Percentiles rank a stretch among this genome's conserved stretches.
Conservation (phyloP, 108 stramenopile species). For the Cyclotella cryptica region DNA sequence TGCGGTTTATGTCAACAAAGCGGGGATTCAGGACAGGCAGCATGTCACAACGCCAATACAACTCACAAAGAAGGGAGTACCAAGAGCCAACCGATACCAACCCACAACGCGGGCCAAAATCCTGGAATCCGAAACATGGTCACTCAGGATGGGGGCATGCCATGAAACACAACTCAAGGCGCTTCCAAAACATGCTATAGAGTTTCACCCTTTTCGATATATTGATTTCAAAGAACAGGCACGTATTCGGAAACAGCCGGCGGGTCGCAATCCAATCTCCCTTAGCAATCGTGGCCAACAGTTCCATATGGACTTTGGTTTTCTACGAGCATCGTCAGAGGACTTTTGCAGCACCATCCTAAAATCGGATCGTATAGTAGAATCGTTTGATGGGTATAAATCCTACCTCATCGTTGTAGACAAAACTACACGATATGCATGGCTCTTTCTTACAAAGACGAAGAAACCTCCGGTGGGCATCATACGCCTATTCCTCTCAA, state of each 20-base stretch:
- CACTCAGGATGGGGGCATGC: conserved; percentile 2
- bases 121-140: conserved; percentile 20
- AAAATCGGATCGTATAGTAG: conserved; percentile 1
- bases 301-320: conserved; percentile 33
- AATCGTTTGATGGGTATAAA: conserved; percentile 11
- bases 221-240: conserved; percentile 10
- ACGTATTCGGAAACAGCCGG: background rate
- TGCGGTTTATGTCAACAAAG: background rate
- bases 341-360: background rate
- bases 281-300: background rate
- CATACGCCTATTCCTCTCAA: background rate
- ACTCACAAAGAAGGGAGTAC: background rate
- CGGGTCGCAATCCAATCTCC: background rate
- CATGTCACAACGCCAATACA: background rate
- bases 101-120: conserved; percentile 1
- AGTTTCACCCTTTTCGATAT: conserved; percentile 15
- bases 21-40: background rate
- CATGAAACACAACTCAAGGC: background rate
- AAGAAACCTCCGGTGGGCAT: conserved; percentile 6
- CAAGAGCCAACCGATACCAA: background rate
- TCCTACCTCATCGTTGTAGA: conserved; percentile 3
- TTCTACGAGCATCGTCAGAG: conserved; percentile 11
- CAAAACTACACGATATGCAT: background rate
- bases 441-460: background rate
- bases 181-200: background rate